Base-by-base conservation (phyloP, 1,139 yeast species). In the Saccharomyces hybrid region DNA sequence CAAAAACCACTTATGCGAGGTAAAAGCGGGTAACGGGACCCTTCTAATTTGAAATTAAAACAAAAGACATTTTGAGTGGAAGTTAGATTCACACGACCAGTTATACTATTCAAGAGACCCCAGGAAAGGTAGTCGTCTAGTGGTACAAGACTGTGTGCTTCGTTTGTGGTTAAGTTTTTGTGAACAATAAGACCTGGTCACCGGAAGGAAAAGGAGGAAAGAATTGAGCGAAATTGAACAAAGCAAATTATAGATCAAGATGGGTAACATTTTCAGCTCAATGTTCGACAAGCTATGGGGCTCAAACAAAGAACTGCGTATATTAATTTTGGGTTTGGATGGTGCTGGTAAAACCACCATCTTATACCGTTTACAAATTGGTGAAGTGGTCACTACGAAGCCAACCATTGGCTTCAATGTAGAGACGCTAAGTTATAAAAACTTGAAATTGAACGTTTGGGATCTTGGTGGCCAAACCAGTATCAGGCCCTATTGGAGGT, bases 301-400 rank as follows among this genome's bases (percentile, higher is more conserved):
- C 34, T 80, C 84, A 53, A 86, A 85, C 65, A 89, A 89, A 72
- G 98, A 93, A 73, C 86, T 91, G 67, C 81, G 99, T 63, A 90
- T 93, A 56, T 80, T 93, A 60, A 93, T 93, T 64, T 77, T 93
- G 55, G 99, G 99, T 4, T 76, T 93, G 58, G 99, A 93, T 72
- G 98, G 98, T 75, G 98, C 99, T 2, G 99, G 99, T 53, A 93
- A 93, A 71, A 93, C 99, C 50, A 93, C 99, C 9, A 91, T 93
- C 58, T 78, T 93, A 58, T 93, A 93, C 74, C 82, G 95, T 63
- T 78, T 93, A 59, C 97, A 93, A 70, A 79, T 90, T 72, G 97
- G 97, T 26, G 97, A 90, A 70, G 97, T 90, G 31, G 90, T 90
- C 47, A 88, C 95, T 51, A 90, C 97, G 24, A 93, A 88, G 64